phyloP scores from a whole-genome alignment of 2,329 filamentous ascomycete genomes.

The Drechslerella stenobrocha region DNA sequence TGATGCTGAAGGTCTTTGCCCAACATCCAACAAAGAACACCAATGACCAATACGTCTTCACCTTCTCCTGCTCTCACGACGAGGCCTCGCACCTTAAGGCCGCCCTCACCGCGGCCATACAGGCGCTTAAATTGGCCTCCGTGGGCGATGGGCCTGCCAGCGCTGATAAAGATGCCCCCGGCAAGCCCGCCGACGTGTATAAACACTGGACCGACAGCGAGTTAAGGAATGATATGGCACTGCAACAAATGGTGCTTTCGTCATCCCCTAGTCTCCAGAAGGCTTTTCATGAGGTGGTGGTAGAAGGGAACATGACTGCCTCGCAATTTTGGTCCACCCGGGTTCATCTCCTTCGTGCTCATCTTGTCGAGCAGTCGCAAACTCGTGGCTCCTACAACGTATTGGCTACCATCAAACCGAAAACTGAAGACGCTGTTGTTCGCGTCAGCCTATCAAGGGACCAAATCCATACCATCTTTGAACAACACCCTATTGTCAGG shows the following conservation, averaged over 20 bases:
- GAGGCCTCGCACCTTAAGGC: slow-evolving; percentile 88
- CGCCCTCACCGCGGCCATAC: slow-evolving; percentile 74
- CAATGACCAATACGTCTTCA: slow-evolving; percentile 74
- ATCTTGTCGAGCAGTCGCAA: slow-evolving; percentile 86
- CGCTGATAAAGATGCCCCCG: slow-evolving; percentile 55
- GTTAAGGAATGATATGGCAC: slow-evolving; percentile 73
- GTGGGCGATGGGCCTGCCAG: slow-evolving; percentile 61
- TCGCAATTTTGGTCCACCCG: slow-evolving; percentile 93
- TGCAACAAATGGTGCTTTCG: slow-evolving; percentile 87
- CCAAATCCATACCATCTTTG: slow-evolving; percentile 89
- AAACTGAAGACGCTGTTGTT: slow-evolving; percentile 71
- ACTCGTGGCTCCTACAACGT: slow-evolving; percentile 91
- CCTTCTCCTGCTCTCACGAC: slow-evolving; percentile 78
- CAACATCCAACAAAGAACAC: slow-evolving; percentile 54
- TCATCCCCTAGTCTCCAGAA: slow-evolving; percentile 74
- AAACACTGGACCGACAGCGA: slow-evolving; percentile 62
- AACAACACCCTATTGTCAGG: slow-evolving; percentile 86
- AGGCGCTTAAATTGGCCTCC: slow-evolving; percentile 65
- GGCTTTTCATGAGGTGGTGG: slow-evolving; percentile 84
- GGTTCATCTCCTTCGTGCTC: slow-evolving; percentile 79
- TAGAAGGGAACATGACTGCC: slow-evolving; percentile 79
- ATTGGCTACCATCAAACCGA: slow-evolving; percentile 81
- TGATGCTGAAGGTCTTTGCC: slow-evolving; percentile 89
- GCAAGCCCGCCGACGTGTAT: slow-evolving; percentile 52
- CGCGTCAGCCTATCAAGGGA: slow-evolving; percentile 86